Conservation (phyloP, 1,139 yeast species). For the Zygoascus meyerae region DNA sequence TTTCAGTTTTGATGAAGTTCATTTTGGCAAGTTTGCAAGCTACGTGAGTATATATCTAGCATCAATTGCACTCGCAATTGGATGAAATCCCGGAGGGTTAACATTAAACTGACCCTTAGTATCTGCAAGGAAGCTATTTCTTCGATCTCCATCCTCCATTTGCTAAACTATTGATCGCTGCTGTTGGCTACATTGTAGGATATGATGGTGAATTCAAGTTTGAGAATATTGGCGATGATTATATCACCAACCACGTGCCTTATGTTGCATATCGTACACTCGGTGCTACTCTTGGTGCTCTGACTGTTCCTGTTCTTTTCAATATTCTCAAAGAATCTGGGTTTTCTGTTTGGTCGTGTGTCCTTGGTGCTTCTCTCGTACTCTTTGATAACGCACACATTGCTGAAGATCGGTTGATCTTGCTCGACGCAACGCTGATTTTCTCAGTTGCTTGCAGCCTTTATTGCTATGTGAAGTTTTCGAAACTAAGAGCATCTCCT, state of each 20-base stretch:
- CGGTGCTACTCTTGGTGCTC: conserved; percentile 75
- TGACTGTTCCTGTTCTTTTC: conserved; percentile 78
- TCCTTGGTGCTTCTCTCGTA: conserved; percentile 73
- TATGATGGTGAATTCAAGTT: conserved; percentile 88
- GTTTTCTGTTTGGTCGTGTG: conserved; percentile 71
- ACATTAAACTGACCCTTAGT: conserved; percentile 16
- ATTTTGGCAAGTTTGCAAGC: conserved; percentile 71
- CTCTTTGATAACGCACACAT: conserved; percentile 91
- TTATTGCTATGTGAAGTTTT: conserved; percentile 71
- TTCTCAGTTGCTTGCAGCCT: conserved; percentile 76
- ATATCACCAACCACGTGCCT: conserved; percentile 72
- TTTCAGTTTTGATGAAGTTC: conserved; percentile 79
- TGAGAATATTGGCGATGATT: conserved; percentile 83
- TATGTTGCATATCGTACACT: conserved; percentile 80
- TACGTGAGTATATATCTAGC: background rate
- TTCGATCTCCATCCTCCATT: conserved; percentile 97
- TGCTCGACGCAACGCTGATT: conserved; percentile 84
- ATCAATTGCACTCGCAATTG: background rate
- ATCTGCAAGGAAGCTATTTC: conserved; percentile 31
- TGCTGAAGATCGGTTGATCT: conserved; percentile 81
- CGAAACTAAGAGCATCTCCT: conserved; percentile 62
- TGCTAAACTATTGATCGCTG: conserved; percentile 85
- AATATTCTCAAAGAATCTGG: conserved; percentile 78
- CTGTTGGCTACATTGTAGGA: conserved; percentile 75
- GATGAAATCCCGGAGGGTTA: too few species aligned